phyloP scores from a whole-genome alignment of 495 filamentous ascomycete species.

The Xylaria intraflava region DNA sequence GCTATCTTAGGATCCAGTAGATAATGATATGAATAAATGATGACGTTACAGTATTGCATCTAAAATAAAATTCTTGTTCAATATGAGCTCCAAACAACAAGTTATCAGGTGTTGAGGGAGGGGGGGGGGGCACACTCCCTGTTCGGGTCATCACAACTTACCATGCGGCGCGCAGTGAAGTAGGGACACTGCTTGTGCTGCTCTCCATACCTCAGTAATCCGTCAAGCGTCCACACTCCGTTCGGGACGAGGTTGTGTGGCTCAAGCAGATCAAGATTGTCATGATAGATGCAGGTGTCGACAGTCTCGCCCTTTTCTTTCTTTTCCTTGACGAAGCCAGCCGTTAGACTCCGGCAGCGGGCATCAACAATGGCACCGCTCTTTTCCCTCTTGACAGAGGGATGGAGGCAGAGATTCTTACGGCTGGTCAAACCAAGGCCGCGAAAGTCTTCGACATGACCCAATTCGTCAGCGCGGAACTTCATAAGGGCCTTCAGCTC shows the following conservation, averaged over 20 bases:
- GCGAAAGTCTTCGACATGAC: constrained; percentile 83
- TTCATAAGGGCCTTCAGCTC: constrained; percentile 93
- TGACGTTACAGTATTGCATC: constrained; percentile 98
- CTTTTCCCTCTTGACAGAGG: constrained; percentile 90
- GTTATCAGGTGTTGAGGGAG: background rate
- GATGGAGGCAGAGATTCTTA: constrained; percentile 95
- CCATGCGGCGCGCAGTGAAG: constrained; percentile 92
- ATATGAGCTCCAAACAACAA: background rate
- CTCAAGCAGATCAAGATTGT: constrained; percentile 92
- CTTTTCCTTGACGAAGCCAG: constrained; percentile 95
- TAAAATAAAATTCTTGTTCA: constrained; percentile 25
- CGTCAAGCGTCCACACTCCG: constrained; percentile 94
- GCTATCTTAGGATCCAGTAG: constrained; percentile 97
- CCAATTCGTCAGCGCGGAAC: constrained; percentile 79
- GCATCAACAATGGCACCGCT: constrained; percentile 92
- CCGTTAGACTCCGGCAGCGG: constrained; percentile 88
- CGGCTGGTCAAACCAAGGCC: constrained; percentile 89
- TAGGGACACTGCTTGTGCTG: constrained; percentile 96
- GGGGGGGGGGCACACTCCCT: too few species aligned
- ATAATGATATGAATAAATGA: constrained; percentile 99
- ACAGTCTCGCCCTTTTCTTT: constrained; percentile 91
- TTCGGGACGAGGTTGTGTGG: constrained; percentile 89
- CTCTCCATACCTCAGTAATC: constrained; percentile 79
- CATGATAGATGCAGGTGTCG: constrained; percentile 90
- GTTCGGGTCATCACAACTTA: constrained; percentile 31